Percentiles rank a stretch among this genome's conserved stretches.
phyloP scores from a whole-genome alignment of 352 stramenopile genomes.

The Phytophthora tentaculata region DNA sequence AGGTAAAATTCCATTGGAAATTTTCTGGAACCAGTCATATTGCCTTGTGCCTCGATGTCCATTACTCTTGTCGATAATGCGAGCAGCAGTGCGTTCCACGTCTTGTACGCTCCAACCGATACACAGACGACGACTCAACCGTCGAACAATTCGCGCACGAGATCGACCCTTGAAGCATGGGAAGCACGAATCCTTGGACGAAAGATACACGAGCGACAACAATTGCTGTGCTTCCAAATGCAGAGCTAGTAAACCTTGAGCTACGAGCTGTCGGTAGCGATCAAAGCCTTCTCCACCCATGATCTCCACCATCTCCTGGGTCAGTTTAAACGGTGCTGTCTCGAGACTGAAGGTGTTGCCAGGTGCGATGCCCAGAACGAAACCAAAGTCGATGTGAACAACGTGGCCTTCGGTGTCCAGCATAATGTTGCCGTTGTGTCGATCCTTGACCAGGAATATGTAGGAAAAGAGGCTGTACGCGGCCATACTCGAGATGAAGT shows the following conservation, averaged over 20 bases:
- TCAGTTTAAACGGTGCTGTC: constrained; percentile 98
- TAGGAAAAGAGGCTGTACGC: constrained; percentile 98
- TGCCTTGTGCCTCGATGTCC: constrained; percentile 79
- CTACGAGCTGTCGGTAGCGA: constrained; percentile 93
- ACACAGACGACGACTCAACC: constrained; percentile 64
- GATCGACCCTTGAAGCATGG: constrained; percentile 88
- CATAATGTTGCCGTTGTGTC: constrained; percentile 99
- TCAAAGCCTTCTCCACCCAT: constrained; percentile 90
- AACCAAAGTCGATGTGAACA: constrained; percentile 99
- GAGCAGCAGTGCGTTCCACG: constrained; percentile 57
- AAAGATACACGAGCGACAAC: constrained; percentile 91
- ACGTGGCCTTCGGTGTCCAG: constrained; percentile 95
- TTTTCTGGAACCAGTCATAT: constrained; percentile 90
- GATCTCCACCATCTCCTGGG: constrained; percentile 96
- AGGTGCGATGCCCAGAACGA: constrained; percentile 97
- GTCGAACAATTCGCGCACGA: constrained; percentile 49
- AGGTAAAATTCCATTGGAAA: constrained; percentile 83
- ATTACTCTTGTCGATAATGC: constrained; percentile 80
- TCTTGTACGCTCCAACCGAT: constrained; percentile 57
- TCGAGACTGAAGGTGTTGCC: constrained; percentile 97
- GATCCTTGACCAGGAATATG: constrained; percentile 97
- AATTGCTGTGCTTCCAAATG: constrained; percentile 94
- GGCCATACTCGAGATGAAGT: constrained; percentile 95
- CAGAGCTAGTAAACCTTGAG: constrained; percentile 94
- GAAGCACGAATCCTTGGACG: constrained; percentile 92